Evolutionary conservation across 305 asterid genomes (phyloP).

Genomic region (Coffea humblotiana): DNA sequence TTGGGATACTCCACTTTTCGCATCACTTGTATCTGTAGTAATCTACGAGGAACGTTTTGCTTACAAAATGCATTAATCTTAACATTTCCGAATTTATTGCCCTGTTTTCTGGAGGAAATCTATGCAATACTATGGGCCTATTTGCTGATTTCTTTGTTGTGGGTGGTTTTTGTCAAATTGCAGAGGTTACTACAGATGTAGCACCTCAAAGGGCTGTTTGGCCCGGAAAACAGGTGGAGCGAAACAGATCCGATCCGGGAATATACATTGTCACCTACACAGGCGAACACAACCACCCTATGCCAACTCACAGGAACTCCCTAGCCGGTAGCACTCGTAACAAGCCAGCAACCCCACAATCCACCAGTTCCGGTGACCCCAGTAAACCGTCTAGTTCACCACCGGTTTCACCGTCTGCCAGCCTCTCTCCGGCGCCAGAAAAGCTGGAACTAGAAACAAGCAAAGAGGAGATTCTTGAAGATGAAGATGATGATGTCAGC

Average conservation of each 20-base stretch:
- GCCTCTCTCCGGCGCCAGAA: slow-evolving; percentile 44
- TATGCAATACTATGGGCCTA: neutral
- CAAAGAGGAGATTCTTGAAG: slow-evolving; percentile 44
- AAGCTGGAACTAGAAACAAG: slow-evolving; percentile 55
- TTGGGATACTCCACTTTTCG: neutral
- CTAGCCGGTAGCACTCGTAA: slow-evolving; percentile 84
- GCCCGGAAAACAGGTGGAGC: slow-evolving; percentile 99
- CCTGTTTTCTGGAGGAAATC: neutral
- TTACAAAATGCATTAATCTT: neutral
- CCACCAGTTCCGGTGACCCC: slow-evolving; percentile 37
- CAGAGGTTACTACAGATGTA: slow-evolving; percentile 95
- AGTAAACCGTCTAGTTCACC: slow-evolving; percentile 39
- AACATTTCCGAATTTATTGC: neutral
- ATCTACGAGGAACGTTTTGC: neutral
- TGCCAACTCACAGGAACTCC: slow-evolving; percentile 84
- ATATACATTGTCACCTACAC: slow-evolving; percentile 86
- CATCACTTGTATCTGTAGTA: neutral
- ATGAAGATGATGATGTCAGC: slow-evolving; percentile 52
- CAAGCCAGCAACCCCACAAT: slow-evolving; percentile 36
- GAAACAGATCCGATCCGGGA: slow-evolving; percentile 84
- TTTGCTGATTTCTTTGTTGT: slow-evolving; percentile 12
- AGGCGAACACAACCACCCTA: slow-evolving; percentile 87
- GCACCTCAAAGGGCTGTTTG: slow-evolving; percentile 84
- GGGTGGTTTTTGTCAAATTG: slow-evolving; percentile 5
- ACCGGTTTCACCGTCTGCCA: slow-evolving; percentile 37